Conservation (phyloP, 805 yeast species). For the Suhomyces canberraensis region DNA sequence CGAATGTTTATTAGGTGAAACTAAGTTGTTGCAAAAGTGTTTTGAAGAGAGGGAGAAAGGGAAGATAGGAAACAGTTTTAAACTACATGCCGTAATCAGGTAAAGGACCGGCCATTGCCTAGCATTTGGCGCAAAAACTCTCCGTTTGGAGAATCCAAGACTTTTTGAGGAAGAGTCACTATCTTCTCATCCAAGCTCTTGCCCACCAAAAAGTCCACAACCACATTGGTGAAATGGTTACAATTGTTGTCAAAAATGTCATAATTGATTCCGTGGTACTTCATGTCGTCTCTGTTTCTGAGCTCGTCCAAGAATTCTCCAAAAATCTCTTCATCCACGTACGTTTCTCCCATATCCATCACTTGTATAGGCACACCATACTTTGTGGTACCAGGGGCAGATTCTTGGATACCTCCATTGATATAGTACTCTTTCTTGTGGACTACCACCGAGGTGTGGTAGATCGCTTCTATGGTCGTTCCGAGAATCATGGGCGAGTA, state of each 20-base stretch:
- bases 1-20: no score
- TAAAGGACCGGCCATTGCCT: constrained; percentile 17
- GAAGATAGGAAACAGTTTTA: no score
- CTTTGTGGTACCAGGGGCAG: constrained; percentile 51
- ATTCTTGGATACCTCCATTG: constrained; percentile 52
- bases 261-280: constrained; percentile 47
- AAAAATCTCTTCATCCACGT: constrained; percentile 48
- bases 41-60: no score
- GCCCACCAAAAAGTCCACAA: constrained; percentile 57
- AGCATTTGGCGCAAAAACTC: constrained; percentile 32
- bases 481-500: constrained; percentile 53
- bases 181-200: constrained; percentile 53
- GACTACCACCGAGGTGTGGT: constrained; percentile 61
- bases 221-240: constrained; percentile 61
- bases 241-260: constrained; percentile 63
- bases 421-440: constrained; percentile 55
- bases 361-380: constrained; percentile 57
- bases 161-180: constrained; percentile 49
- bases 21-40: no score
- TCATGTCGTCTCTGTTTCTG: constrained; percentile 31
- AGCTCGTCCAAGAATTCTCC: constrained; percentile 53
- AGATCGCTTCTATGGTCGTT: constrained; percentile 54
- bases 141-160: constrained; percentile 38
- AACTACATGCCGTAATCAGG: no score
- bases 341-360: constrained; percentile 52